Evolutionary conservation across 2,329 filamentous ascomycete species (phyloP).

Genomic region (Pseudocercospora fuligena): DNA sequence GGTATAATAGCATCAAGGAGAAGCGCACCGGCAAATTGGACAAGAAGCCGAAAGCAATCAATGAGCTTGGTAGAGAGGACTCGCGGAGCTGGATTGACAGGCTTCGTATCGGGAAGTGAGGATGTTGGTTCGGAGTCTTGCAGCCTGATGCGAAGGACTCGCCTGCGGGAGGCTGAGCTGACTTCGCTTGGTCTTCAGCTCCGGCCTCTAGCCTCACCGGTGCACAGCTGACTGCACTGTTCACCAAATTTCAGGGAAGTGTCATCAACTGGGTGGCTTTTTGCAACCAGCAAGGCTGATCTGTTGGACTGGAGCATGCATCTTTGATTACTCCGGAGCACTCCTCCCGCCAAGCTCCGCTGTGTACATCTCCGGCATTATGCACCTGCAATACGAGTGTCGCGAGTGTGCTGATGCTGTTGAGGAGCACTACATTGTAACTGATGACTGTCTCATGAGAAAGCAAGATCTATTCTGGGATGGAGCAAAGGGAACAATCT

Average conservation of each 20-base stretch:
- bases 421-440: too few species aligned
- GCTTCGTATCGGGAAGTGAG: not conserved
- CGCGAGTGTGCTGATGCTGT: too few species aligned
- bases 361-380: too few species aligned
- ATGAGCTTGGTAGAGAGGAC: not conserved
- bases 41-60: not conserved
- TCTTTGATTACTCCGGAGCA: too few species aligned
- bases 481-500: too few species aligned
- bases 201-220: not conserved
- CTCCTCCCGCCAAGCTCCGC: too few species aligned
- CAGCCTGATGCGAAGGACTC: not conserved
- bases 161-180: not conserved
- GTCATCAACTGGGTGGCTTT: not conserved
- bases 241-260: not conserved
- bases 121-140: not conserved
- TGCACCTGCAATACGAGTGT: too few species aligned
- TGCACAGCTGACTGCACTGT: not conserved
- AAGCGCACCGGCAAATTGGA: not conserved
- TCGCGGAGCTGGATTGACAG: not conserved
- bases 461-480: too few species aligned
- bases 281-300: too few species aligned
- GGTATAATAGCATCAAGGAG: constrained; percentile 13
- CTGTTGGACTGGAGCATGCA: too few species aligned
- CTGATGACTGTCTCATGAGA: too few species aligned
- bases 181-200: not conserved